These are phyloP conservation scores for Xylaria acuta DNA, from an alignment of 495 filamentous ascomycete species.

Conservation along the genomic window DNA sequence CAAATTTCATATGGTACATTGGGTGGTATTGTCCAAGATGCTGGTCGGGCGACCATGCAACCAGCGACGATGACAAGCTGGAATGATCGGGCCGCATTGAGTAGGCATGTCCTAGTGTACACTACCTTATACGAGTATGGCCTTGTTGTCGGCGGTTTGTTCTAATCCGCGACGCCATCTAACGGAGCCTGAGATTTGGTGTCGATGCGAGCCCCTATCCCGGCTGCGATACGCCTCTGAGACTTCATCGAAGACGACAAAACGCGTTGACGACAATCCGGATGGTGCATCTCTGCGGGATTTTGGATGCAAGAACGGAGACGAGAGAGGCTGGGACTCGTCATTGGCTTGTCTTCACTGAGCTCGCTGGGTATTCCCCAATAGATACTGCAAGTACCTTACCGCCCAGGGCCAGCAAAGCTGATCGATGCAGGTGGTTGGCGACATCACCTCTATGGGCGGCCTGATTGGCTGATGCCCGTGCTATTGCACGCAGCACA, in stretches of 20 bases:
- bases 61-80: not conserved
- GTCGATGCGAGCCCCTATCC: not conserved
- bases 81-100: slow-evolving; percentile 6
- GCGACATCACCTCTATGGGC: slow-evolving; percentile 36
- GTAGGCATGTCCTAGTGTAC: not conserved
- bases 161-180: not conserved
- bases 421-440: slow-evolving; percentile 36
- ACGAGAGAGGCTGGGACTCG: slow-evolving; percentile 6
- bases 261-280: not conserved
- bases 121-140: not conserved
- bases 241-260: not conserved
- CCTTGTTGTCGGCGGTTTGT: not conserved
- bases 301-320: slow-evolving; percentile 28
- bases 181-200: not conserved
- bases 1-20: not conserved
- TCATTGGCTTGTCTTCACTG: not conserved
- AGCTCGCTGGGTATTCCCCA: not conserved
- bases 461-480: slow-evolving; percentile 35
- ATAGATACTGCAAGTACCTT: slow-evolving; percentile 28
- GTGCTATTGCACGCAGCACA: slow-evolving; percentile 38
- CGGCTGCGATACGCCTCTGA: not conserved
- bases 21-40: not conserved
- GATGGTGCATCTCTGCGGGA: slow-evolving; percentile 5
- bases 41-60: slow-evolving; percentile 4
- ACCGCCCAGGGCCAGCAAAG: slow-evolving; percentile 40